Base-by-base conservation (phyloP, 257 asterid species). In the Nyctanthes arbortristis region DNA sequence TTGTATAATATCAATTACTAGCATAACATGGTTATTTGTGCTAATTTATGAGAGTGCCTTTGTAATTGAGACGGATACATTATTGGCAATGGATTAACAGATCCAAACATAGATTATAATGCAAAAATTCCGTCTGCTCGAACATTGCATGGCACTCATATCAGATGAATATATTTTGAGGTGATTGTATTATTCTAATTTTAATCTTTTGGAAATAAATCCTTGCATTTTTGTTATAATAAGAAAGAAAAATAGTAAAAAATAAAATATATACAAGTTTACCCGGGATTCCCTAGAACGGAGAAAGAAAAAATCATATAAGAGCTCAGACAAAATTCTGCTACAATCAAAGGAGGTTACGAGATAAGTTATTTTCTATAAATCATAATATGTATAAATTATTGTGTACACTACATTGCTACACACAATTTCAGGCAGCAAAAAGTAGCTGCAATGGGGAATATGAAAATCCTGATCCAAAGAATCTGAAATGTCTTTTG, bases 391-490 rank as follows among this genome's bases (percentile, higher is more conserved):
- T n/a, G n/a, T n/a, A n/a, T n/a, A n/a, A n/a, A n/a, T n/a, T 14
- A n/a, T 37, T 37, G 16, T 12, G 0, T n/a, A 3, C 10, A 1
- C 13, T 14, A 10, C 11, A 39, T 12, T 39, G 14, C 11, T 11
- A 10, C n/a, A 12, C 18, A 28, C 27, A 36, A 69, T 28, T 31
- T 61, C 82, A 73, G 76, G 29, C 49, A 12, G 79, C 82, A 7
- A 58, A 70, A 32, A 65, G 67, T 32, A 73, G 74, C 68, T 78
- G 82, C 18, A 11, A 68, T 12, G 78, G 75, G 11, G 52, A 73
- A n/a, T 78, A 69, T 73, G 47, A 33, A 7, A 67, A 36, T 36
- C 66, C 61, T 12, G 73, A 65, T 36, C 63, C 80, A 34, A 22
- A 9, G 10, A 65, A 76, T 60, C 9, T 25, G n/a, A 24, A 47